Evolutionary conservation across 768 basidiomycete genomes (phyloP).

Genomic region (Pisolithus marmoratus): DNA sequence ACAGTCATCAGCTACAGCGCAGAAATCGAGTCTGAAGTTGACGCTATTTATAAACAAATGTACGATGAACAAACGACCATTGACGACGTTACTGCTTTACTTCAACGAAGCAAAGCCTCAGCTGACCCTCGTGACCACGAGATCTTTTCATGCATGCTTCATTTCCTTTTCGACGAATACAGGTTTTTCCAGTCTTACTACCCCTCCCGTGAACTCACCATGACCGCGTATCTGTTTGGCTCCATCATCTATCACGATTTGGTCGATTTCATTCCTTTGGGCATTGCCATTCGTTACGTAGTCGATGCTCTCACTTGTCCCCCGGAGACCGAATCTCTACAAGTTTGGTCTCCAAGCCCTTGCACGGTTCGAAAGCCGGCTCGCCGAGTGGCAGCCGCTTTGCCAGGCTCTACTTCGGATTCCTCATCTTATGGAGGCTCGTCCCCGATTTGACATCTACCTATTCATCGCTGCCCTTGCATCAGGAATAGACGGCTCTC

Average conservation of each 20-base stretch:
- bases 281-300: conserved; percentile 95
- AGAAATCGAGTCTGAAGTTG: conserved; percentile 91
- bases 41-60: conserved; percentile 96
- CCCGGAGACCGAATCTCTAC: conserved; percentile 88
- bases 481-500: conserved; percentile 39
- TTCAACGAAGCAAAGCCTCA: conserved; percentile 82
- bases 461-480: conserved; percentile 67
- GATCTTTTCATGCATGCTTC: conserved; percentile 98
- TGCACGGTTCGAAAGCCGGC: conserved; percentile 76
- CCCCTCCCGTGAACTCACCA: conserved; percentile 86
- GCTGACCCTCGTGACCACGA: conserved; percentile 84
- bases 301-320: conserved; percentile 89
- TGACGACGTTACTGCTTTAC: conserved; percentile 87
- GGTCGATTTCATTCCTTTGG: conserved; percentile 89
- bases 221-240: conserved; percentile 96
- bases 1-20: conserved; percentile 80
- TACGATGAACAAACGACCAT: conserved; percentile 93
- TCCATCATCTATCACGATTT: conserved; percentile 92
- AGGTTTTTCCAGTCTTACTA: conserved; percentile 98
- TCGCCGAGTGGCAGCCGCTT: conserved; percentile 88
- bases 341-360: conserved; percentile 93
- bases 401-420: conserved; percentile 87
- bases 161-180: conserved; percentile 99
- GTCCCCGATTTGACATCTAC: conserved; percentile 73
- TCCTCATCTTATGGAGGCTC: conserved; percentile 77